Percentiles rank a stretch among this genome's conserved stretches.
phyloP scores from a whole-genome alignment of 305 asterid genomes.

The Fraxinus latifolia region DNA sequence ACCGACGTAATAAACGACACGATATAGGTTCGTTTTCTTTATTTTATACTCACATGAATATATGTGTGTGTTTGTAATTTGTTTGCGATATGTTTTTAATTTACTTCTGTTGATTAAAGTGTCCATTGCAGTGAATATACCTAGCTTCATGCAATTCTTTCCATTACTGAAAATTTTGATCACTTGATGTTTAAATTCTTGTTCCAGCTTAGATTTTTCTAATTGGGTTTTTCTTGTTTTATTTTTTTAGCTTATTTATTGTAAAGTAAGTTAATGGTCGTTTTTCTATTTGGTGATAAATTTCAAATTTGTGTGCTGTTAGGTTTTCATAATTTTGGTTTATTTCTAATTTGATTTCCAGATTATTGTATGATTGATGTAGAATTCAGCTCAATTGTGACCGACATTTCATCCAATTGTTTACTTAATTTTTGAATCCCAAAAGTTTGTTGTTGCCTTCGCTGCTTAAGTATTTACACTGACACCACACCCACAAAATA shows the following conservation, averaged over 20 bases:
- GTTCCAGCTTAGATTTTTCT: neutral
- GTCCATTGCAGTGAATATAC: neutral
- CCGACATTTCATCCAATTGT: neutral
- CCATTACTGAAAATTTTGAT: neutral
- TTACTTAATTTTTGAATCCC: slow-evolving; percentile 13
- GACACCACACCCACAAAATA: neutral
- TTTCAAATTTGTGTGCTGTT: neutral
- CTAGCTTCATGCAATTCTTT: slow-evolving; percentile 28
- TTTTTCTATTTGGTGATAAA: neutral
- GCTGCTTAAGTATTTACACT: slow-evolving; percentile 13
- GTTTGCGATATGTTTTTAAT: neutral
- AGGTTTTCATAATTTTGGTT: neutral
- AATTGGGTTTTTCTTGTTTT: no score
- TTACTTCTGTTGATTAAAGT: neutral
- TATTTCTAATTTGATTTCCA: no score
- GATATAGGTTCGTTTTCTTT: neutral
- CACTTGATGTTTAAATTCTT: slow-evolving; percentile 23
- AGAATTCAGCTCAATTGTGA: slow-evolving; percentile 14
- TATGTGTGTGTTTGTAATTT: neutral
- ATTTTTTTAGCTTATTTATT: neutral
- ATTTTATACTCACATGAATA: neutral
- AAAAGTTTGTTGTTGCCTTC: slow-evolving; percentile 19
- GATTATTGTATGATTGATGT: neutral
- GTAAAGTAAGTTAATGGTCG: neutral
- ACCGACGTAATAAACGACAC: neutral